Conservation (phyloP, 495 filamentous ascomycete species). For the Talaromyces thailandensis region DNA sequence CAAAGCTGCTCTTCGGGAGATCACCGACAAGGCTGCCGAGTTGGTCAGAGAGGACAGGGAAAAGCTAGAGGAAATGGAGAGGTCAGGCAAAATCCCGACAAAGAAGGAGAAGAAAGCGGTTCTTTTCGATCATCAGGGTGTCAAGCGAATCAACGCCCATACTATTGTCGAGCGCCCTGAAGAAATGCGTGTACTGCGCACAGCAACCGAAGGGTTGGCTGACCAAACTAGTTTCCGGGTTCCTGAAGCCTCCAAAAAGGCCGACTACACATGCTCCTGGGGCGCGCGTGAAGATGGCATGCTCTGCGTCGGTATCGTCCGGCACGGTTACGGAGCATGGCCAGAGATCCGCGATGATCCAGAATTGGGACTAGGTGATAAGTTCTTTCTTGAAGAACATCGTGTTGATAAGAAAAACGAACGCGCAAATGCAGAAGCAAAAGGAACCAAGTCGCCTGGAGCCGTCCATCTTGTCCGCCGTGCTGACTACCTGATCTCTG, state of each 20-base stretch:
- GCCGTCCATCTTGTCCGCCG: conserved; percentile 93
- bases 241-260: conserved; percentile 81
- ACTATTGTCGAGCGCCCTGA: conserved; percentile 82
- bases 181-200: conserved; percentile 76
- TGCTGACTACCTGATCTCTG: conserved; percentile 86
- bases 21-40: conserved; percentile 59
- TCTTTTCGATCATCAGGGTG: conserved; percentile 82
- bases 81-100: conserved; percentile 63
- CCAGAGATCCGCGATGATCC: conserved; percentile 82
- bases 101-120: conserved; percentile 98
- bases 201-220: conserved; percentile 51
- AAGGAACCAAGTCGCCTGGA: conserved; percentile 79
- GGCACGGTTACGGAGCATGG: conserved; percentile 94
- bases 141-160: conserved; percentile 89
- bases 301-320: conserved; percentile 86
- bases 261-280: conserved; percentile 82
- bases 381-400: conserved; percentile 95
- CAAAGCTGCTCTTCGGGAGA: conserved; percentile 58
- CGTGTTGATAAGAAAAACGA: conserved; percentile 96
- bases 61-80: conserved; percentile 51
- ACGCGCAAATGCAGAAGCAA: conserved; percentile 61
- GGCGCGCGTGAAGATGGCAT: conserved; percentile 91
- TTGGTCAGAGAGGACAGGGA: conserved; percentile 61
- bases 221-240: conserved; percentile 75
- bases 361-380: conserved; percentile 78